Conservation (phyloP, 495 filamentous ascomycete genomes). For the Oleoguttula mirabilis region DNA sequence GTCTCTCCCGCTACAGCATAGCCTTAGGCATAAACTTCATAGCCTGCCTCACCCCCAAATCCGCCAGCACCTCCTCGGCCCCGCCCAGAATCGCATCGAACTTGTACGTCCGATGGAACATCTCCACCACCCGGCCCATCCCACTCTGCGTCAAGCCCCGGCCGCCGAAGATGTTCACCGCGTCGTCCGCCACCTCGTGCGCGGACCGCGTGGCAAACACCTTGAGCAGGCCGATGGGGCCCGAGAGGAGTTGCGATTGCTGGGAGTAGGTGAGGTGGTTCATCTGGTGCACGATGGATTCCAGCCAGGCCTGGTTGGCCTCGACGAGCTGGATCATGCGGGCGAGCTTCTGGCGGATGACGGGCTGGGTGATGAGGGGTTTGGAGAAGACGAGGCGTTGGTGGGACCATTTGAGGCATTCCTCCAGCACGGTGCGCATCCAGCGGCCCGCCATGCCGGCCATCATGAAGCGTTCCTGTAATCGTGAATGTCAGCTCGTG, state of each 20-base stretch:
- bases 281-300: slow-evolving; percentile 80
- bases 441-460: slow-evolving; percentile 49
- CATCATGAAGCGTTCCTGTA: slow-evolving; percentile 31
- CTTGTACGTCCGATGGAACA: slow-evolving; percentile 76
- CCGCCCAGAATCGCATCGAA: slow-evolving; percentile 82
- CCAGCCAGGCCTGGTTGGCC: slow-evolving; percentile 74
- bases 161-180: slow-evolving; percentile 79
- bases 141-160: slow-evolving; percentile 68
- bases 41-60: slow-evolving; percentile 72
- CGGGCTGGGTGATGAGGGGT: slow-evolving; percentile 68
- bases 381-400: slow-evolving; percentile 80
- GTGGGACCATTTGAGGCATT: slow-evolving; percentile 82
- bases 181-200: slow-evolving; percentile 70
- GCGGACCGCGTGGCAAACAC: slow-evolving; percentile 62
- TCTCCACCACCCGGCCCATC: slow-evolving; percentile 71
- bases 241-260: slow-evolving; percentile 62
- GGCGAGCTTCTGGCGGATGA: slow-evolving; percentile 79
- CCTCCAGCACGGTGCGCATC: slow-evolving; percentile 61
- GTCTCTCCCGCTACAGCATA: slow-evolving; percentile 62
- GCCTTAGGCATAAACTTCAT: slow-evolving; percentile 73
- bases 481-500: too few species aligned
- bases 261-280: slow-evolving; percentile 69
- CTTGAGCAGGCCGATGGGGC: slow-evolving; percentile 76
- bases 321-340: slow-evolving; percentile 79
- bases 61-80: slow-evolving; percentile 71